Evolutionary conservation across 495 filamentous ascomycete species (phyloP).

Genomic region (Penicillium crystallinum): DNA sequence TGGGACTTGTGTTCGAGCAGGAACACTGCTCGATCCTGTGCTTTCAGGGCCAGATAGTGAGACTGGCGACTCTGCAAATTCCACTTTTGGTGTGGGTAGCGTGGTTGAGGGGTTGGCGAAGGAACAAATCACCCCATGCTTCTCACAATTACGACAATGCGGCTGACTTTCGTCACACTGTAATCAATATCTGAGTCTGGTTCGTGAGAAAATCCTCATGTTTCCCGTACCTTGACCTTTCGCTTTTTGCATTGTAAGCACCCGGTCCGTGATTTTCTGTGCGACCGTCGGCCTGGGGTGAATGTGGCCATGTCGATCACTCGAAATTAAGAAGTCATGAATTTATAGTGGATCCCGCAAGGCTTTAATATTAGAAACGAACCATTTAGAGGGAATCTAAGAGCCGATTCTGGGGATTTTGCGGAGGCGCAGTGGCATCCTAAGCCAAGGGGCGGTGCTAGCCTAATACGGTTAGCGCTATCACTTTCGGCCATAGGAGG

Average conservation of each 20-base stretch:
- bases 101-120: not conserved
- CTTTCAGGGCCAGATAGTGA: constrained; percentile 2
- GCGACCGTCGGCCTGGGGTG: constrained; percentile 8
- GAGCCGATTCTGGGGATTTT: not conserved
- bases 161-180: constrained; percentile 9
- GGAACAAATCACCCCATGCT: constrained; percentile 10
- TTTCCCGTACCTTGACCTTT: constrained; percentile 10
- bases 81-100: not conserved
- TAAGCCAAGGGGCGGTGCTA: not conserved
- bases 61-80: not conserved
- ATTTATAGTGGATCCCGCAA: not conserved
- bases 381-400: not conserved
- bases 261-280: constrained; percentile 10
- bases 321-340: not conserved
- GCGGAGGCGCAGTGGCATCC: not conserved
- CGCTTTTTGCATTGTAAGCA: constrained; percentile 12
- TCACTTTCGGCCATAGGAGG: too few species aligned
- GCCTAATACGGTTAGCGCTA: not conserved
- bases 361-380: not conserved
- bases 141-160: constrained; percentile 6
- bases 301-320: not conserved
- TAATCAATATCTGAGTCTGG: not conserved
- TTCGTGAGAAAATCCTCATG: not conserved
- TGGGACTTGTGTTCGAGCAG: not conserved
- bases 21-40: not conserved